Conservation (phyloP, 371 early-diverging fungal genomes). For the Nosema muscidifuracis region DNA sequence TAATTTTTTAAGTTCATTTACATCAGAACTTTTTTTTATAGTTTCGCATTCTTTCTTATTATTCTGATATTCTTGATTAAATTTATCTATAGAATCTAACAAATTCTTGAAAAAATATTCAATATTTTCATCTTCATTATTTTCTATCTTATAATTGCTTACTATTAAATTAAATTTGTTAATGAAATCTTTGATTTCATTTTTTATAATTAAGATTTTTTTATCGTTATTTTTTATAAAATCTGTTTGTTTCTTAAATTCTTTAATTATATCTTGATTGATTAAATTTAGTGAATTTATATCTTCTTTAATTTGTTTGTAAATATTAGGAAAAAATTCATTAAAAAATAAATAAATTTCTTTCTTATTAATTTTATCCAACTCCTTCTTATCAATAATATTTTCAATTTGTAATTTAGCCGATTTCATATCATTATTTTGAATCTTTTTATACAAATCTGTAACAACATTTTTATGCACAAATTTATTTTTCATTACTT, state of each 20-base stretch:
- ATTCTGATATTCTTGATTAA: neutral
- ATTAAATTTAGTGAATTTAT: neutral
- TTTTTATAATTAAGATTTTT: neutral
- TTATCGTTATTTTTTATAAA: neutral
- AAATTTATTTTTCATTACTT: constrained; percentile 5
- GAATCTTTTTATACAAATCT: neutral
- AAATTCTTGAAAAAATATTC: neutral
- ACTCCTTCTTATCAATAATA: neutral
- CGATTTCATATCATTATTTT: neutral
- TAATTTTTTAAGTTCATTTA: neutral
- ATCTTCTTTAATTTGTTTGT: constrained; percentile 1
- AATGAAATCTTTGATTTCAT: neutral
- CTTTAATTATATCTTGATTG: neutral
- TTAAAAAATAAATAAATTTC: neutral
- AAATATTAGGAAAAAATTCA: neutral
- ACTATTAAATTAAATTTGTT: neutral
- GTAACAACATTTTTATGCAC: constrained; percentile 9
- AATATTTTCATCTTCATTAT: neutral
- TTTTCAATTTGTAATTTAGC: neutral
- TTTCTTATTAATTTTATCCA: neutral
- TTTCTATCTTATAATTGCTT: neutral
- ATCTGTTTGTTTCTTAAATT: too few relatives aligned
- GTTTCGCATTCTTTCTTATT: neutral
- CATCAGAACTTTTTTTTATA: neutral
- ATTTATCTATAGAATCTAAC: neutral